Percentiles rank a stretch among this genome's conserved stretches.
phyloP scores from a whole-genome alignment of 768 basidiomycete species.

The Filobasidium wieringae region DNA sequence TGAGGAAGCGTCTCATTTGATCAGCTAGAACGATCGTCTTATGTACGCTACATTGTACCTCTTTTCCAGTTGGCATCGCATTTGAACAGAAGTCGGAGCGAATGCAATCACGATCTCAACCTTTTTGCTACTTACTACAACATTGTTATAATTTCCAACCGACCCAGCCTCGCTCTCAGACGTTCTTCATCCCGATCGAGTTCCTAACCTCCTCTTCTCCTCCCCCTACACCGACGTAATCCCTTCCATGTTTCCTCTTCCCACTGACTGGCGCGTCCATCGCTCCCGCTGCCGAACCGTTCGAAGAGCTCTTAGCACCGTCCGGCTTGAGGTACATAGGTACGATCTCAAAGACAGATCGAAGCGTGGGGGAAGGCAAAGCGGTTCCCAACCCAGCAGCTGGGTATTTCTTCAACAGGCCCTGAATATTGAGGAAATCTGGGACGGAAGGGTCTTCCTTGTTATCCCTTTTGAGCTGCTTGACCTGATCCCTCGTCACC shows the following conservation, averaged over 20 bases:
- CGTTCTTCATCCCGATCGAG: slow-evolving; percentile 1
- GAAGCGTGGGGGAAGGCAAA: slow-evolving; percentile 41
- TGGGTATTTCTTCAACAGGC: slow-evolving; percentile 30
- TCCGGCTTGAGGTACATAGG: slow-evolving; percentile 45
- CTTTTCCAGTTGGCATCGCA: too few species aligned
- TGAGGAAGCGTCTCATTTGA: too few species aligned
- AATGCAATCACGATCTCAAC: too few species aligned
- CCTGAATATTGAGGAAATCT: slow-evolving; percentile 31
- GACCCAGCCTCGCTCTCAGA: neutral
- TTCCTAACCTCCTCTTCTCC: slow-evolving; percentile 7
- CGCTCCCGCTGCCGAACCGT: too few species aligned
- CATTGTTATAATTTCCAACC: neutral
- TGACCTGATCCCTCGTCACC: slow-evolving; percentile 58
- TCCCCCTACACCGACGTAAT: slow-evolving; percentile 3
- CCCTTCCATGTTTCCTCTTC: slow-evolving; percentile 37
- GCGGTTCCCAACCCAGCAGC: slow-evolving; percentile 18
- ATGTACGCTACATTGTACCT: too few species aligned
- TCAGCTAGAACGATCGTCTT: too few species aligned
- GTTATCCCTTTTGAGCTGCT: slow-evolving; percentile 55
- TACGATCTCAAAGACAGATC: slow-evolving; percentile 47
- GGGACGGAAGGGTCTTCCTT: slow-evolving; percentile 26
- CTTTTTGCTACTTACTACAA: too few species aligned
- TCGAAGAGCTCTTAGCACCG: too few species aligned
- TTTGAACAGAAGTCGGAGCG: too few species aligned
- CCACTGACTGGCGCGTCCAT: slow-evolving; percentile 18